Evolutionary conservation across 108 stramenopile genomes (phyloP), one percentile per base, ranked within the genome.

Genomic region (Phaeodactylum tricornutum): DNA sequence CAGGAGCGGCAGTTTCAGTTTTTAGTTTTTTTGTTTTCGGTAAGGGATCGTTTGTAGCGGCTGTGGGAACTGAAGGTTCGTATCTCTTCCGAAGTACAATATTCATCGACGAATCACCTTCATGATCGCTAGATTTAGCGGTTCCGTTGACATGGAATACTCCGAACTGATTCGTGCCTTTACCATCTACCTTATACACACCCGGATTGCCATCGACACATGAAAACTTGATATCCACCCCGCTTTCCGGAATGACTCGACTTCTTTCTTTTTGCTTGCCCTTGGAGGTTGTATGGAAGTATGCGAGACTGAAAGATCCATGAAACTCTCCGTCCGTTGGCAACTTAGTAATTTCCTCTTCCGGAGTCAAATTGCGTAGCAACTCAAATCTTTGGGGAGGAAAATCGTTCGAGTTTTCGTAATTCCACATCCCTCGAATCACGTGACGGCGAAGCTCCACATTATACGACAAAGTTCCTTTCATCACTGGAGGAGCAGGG

Each of bases 361-460:
- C 70, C 0, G 69, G 59, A 16, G 57, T 59, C 8, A 91, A 49
- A 32, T 45, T 80, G 2, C 89, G 71, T n/a, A 70, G 24, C 20
- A 91, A 62, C 39, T 92, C 83, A 64, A 92, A 92, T 26, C 80
- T 66, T 49, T 84, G 83, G 6, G 84, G 75, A 19, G 72, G 64
- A 50, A 78, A 62, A n/a, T 55, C 52, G 19, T 50, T 58, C 20
- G 69, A 65, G 54, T 75, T 71, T 55, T 84, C 88, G 47, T 70
- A 91, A 31, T 85, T 86, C 89, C 89, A 92, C 59, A 65, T 87
- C 7, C 89, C 89, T 17, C 81, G 79, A 49, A 91, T 86, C 24
- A 78, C 45, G 41, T 91, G 89, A 8, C 82, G 75, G 9, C 85
- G 66, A n/a, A 56, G 24, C 43, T 70, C 67, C 27, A 68, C 54